Conservation (phyloP, 495 filamentous ascomycete species). For the Lentithecium fluviatile region DNA sequence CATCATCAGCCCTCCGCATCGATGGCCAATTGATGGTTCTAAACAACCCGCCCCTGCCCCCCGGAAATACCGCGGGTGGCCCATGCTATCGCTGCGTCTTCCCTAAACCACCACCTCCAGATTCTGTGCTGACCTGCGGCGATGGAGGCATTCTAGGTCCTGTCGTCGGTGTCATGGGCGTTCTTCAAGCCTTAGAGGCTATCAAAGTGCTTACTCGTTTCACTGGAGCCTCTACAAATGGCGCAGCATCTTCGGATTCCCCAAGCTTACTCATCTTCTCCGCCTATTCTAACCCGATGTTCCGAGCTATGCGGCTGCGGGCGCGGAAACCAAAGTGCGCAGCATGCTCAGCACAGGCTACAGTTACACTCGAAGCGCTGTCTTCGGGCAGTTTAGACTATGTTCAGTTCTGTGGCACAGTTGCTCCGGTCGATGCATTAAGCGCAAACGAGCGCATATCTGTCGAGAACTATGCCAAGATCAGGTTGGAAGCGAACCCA, state of each 20-base stretch:
- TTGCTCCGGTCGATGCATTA: slow-evolving; percentile 52
- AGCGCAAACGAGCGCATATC: slow-evolving; percentile 61
- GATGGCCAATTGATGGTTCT: slow-evolving; percentile 90
- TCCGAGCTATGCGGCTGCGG: slow-evolving; percentile 72
- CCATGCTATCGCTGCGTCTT: slow-evolving; percentile 96
- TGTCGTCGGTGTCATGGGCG: slow-evolving; percentile 92
- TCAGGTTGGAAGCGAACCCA: slow-evolving; percentile 19
- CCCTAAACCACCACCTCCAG: slow-evolving; percentile 77
- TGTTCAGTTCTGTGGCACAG: slow-evolving; percentile 70
- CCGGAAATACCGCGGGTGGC: slow-evolving; percentile 54
- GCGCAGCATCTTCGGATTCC: slow-evolving; percentile 25
- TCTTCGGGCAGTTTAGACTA: slow-evolving; percentile 69
- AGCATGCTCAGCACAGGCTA: slow-evolving; percentile 65
- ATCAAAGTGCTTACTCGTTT: slow-evolving; percentile 70
- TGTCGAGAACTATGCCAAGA: slow-evolving; percentile 51
- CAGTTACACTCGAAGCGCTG: slow-evolving; percentile 62
- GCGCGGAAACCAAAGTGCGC: slow-evolving; percentile 65
- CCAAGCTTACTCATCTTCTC: slow-evolving; percentile 71
- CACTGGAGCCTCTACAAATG: not conserved
- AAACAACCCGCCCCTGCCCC: slow-evolving; percentile 60
- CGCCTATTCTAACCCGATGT: slow-evolving; percentile 63
- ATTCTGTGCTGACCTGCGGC: slow-evolving; percentile 75
- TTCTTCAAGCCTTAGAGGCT: slow-evolving; percentile 84
- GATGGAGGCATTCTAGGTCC: slow-evolving; percentile 91
- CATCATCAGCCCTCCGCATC: slow-evolving; percentile 78